A percentile compares a stretch with the other conserved stretches of the same genome.
Evolutionary conservation across 495 filamentous ascomycete species (phyloP).

Genomic region (Amphirosellinia nigrospora): DNA sequence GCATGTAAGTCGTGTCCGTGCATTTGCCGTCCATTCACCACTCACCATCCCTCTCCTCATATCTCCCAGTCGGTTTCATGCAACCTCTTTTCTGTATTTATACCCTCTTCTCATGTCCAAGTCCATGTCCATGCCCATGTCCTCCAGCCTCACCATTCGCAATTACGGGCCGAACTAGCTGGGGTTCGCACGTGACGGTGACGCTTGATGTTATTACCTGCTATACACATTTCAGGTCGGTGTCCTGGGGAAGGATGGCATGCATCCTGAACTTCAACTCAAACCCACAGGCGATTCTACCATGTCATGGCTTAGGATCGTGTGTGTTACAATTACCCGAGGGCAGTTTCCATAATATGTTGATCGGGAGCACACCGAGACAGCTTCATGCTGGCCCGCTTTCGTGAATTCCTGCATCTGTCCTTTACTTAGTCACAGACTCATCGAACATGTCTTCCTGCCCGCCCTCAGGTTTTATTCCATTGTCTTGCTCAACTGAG

Average conservation of each 20-base stretch:
- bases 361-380: neutral
- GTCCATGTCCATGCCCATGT: too few relatives aligned
- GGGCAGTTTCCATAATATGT: conserved; percentile 1
- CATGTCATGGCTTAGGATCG: neutral
- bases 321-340: neutral
- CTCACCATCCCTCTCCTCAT: neutral
- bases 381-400: neutral
- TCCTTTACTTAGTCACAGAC: neutral
- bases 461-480: neutral
- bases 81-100: conserved; percentile 8
- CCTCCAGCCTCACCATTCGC: conserved; percentile 13
- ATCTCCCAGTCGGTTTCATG: neutral
- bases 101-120: conserved; percentile 25
- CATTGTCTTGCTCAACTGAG: neutral
- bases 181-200: conserved; percentile 9
- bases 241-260: neutral
- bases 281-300: too few relatives aligned
- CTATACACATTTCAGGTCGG: conserved; percentile 4
- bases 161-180: conserved; percentile 8
- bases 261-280: neutral
- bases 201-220: neutral
- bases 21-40: conserved; percentile 17
- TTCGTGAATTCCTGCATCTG: neutral
- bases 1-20: conserved; percentile 67
- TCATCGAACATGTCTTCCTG: neutral